Percentiles rank a stretch among this genome's conserved stretches.
Evolutionary conservation across 306 rosid species (phyloP).

Genomic region (Oxytropis ochrocephala): DNA sequence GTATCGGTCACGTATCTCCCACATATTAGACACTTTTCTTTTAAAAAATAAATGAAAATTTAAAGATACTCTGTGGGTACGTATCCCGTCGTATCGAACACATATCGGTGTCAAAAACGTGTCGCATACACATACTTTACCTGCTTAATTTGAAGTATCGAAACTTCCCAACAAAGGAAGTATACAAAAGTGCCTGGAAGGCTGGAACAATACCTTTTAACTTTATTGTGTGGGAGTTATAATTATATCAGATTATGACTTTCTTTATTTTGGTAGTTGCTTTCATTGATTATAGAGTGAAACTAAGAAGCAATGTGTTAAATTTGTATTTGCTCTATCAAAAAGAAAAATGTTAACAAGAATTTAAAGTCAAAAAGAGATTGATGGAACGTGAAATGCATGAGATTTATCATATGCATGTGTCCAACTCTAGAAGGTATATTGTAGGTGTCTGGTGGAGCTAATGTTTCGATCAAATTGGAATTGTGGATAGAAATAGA

Average conservation of each 20-base stretch:
- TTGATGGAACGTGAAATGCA: constrained; percentile 5
- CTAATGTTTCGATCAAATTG: not conserved
- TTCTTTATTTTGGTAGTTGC: constrained; percentile 10
- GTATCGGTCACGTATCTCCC: no score
- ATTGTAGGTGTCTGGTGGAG: not conserved
- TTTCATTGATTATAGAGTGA: not conserved
- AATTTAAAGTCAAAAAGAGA: not conserved
- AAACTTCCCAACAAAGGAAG: no score
- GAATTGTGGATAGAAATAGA: not conserved
- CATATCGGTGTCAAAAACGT: no score
- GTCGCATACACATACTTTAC: no score
- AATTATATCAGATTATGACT: not conserved
- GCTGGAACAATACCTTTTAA: not conserved
- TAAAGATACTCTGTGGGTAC: no score
- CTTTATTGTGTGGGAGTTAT: not conserved
- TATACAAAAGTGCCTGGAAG: constrained; percentile 8
- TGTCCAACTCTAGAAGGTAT: constrained; percentile 19
- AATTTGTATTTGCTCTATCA: not conserved
- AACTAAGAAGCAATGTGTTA: constrained; percentile 5
- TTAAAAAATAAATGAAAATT: no score
- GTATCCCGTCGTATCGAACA: no score
- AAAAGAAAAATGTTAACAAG: not conserved
- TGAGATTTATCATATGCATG: not conserved
- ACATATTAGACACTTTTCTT: no score
- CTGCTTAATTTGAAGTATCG: no score